These are phyloP conservation scores for Crucibulum laeve DNA, from an alignment of 768 basidiomycete species.

Conservation along the genomic window DNA sequence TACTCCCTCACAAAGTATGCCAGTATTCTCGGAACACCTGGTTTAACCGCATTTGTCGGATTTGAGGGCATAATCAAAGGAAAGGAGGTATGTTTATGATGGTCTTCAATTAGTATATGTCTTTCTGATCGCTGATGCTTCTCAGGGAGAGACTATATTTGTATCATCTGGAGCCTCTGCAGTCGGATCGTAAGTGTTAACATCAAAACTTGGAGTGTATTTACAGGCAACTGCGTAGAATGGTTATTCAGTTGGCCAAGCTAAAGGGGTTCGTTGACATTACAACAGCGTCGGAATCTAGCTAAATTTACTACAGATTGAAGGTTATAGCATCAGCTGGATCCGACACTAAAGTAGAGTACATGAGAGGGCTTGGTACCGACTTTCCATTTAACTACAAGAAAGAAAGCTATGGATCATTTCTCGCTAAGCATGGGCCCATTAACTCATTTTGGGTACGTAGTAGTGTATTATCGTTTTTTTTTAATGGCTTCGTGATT, in stretches of 20 bases:
- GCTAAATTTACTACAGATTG: constrained; percentile 7
- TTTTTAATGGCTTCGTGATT: not conserved
- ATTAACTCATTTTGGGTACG: constrained; percentile 29
- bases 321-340: constrained; percentile 73
- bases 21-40: not conserved
- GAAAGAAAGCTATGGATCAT: constrained; percentile 41
- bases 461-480: constrained; percentile 8
- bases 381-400: constrained; percentile 76
- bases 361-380: constrained; percentile 53
- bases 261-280: constrained; percentile 24
- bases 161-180: constrained; percentile 30
- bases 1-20: not conserved
- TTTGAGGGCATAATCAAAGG: constrained; percentile 28
- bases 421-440: constrained; percentile 51
- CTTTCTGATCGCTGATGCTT: not conserved
- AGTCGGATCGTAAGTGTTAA: constrained; percentile 52
- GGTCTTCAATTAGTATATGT: not conserved
- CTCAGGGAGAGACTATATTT: constrained; percentile 39
- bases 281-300: not conserved
- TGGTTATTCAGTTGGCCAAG: constrained; percentile 50
- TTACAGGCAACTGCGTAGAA: constrained; percentile 15
- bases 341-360: constrained; percentile 67
- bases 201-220: not conserved
- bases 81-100: constrained; percentile 15
- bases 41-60: not conserved